Base-by-base conservation (phyloP, 371 early-diverging fungal species). In the Batrachochytrium dendrobatidis region DNA sequence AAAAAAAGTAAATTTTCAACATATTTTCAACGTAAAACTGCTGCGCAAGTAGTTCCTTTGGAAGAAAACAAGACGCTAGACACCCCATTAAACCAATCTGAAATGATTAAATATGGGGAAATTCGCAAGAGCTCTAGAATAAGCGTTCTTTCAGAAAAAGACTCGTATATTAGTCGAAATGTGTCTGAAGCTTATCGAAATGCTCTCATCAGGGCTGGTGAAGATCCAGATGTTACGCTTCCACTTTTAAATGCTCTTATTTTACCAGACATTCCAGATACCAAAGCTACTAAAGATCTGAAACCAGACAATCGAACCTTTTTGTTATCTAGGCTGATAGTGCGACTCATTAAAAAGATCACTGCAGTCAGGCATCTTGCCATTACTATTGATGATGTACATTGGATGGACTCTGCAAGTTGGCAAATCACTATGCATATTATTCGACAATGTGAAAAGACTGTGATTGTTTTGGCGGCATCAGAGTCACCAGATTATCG, bases 371-470 rank as follows among this genome's bases (percentile, higher is more conserved):
- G 12, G 4, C 52, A 22, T 5, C 49, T 58, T 3, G 58, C 58
- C 5, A 48, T 58, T 18, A 45, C 51, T 32, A 48, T 58, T 50
- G 58, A 58, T 34, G 58, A 58, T 18, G 28, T 28, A 3, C 46
- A 58, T 10, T 45, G 58, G 58, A 45, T 48, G 28, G 58, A 58
- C 24, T 51, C 53, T 2, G 58, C 46, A 4, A 58, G 58, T 29
- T 46, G 43, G 32, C 58, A 58, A 25, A 28, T 58, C 26, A 48
- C 45, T 2, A 58, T 45, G 31, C 29, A 48, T 17, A 48, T 58
- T 22, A 18, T 45, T 8, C 5, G 58, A 3, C 45, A 26, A 49
- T 58, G 58, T 34, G 30, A 51, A n/a, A 3, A 51, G 5, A 32
- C 51, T 18, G 30, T 51, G 3, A 32, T 51, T 17, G 4, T 51